Base-by-base conservation (phyloP, 2,329 filamentous ascomycete species). In the Albophoma yamanashiensis region DNA sequence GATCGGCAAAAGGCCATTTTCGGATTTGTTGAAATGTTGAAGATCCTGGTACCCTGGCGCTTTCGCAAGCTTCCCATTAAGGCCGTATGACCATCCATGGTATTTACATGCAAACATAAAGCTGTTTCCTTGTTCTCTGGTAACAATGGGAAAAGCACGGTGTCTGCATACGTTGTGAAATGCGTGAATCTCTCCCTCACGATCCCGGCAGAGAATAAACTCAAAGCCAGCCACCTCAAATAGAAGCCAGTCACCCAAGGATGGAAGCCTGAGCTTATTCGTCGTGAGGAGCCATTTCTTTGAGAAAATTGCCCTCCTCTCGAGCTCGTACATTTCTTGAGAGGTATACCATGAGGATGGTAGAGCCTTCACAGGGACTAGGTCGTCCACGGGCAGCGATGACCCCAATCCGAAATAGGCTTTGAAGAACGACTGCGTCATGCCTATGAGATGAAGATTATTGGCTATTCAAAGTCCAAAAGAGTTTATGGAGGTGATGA, bases 131-230 rank as follows among this genome's bases (percentile, higher is more conserved):
- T 76, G 70, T 3, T 79, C 75, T 52, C 78, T 75, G 4, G 74
- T 76, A 11, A 84, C 81, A 11, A 86, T 78, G 0, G 82, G 81
- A 66, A 81, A 87, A 27, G 84, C 84, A 8, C 84, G 76, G 68
- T 86, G 84, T 2, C 84, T 74, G 70, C 84, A 86, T 42, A 86
- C 75, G 65, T 87, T 86, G 72, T 86, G 84, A 68, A 86, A 86
- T 20, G 77, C 83, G 60, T 82, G 80, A 69, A 85, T 78, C 7
- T 76, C 75, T 12, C 77, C 78, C 11, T 79, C 71, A 34, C 79
- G 76, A 66, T 84, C 81, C 20, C 71, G 71, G 58, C 76, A 73
- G 14, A 85, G 69, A 64, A 86, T 71, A 67, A 86, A 82, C 31
- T 81, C 74, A 69, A 80, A 85, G 15, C 79, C 82, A 8, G 82